These are phyloP conservation scores for Fusarium sp. DNA, from an alignment of 2,329 filamentous ascomycete species.

Conservation along the genomic window DNA sequence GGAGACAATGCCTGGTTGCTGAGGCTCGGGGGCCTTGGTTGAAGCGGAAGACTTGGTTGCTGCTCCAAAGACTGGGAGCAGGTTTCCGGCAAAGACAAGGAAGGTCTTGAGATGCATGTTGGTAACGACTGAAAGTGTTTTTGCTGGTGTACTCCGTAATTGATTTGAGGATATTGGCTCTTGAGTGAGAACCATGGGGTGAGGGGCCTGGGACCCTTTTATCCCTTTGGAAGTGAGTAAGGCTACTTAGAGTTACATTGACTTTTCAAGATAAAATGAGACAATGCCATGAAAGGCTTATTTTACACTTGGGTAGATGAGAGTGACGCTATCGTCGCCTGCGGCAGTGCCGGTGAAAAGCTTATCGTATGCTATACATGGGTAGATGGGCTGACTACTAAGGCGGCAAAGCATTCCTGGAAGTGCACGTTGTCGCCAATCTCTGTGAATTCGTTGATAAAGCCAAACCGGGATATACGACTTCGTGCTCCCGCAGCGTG, in stretches of 20 bases:
- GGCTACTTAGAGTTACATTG: background rate
- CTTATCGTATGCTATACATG: background rate
- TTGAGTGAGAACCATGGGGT: rapidly evolving
- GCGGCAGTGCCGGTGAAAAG: rapidly evolving
- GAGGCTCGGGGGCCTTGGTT: background rate
- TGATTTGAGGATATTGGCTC: too few relatives aligned
- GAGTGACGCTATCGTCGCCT: background rate
- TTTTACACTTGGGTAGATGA: background rate
- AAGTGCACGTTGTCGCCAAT: rapidly evolving
- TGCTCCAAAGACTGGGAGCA: background rate
- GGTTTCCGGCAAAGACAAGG: background rate
- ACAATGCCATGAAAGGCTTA: background rate
- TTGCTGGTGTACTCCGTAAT: too few relatives aligned
- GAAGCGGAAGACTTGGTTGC: background rate
- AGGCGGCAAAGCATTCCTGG: background rate
- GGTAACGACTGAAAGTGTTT: background rate
- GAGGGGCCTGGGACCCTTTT: background rate
- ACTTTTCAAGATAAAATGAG: background rate
- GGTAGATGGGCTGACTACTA: background rate
- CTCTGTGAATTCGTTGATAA: rapidly evolving
- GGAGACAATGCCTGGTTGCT: background rate
- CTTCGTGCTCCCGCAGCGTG: too few relatives aligned
- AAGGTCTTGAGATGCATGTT: background rate
- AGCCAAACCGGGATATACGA: rapidly evolving
- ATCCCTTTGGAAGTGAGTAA: background rate